Conservation (phyloP, 345 rosid species). For the Sonneratia alba region DNA sequence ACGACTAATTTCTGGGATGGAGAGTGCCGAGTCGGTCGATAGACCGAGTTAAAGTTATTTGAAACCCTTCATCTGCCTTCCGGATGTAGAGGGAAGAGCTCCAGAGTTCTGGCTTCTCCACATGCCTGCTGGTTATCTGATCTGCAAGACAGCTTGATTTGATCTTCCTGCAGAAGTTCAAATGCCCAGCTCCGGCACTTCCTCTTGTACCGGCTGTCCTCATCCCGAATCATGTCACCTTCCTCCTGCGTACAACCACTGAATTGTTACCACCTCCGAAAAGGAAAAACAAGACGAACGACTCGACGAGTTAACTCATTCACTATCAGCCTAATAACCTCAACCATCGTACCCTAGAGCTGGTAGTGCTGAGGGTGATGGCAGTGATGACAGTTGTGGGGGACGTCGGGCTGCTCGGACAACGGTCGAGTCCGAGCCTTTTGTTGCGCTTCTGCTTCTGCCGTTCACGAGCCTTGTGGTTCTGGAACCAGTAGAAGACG, state of each 20-base stretch:
- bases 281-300: neutral
- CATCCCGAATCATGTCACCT: conserved; percentile 23
- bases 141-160: conserved; percentile 23
- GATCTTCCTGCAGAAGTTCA: conserved; percentile 50
- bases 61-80: conserved; percentile 48
- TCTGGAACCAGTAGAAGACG: conserved; percentile 97
- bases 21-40: neutral
- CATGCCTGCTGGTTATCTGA: conserved; percentile 13
- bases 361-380: conserved; percentile 27
- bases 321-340: too few relatives aligned
- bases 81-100: conserved; percentile 95
- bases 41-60: neutral
- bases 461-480: conserved; percentile 97
- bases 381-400: conserved; percentile 17
- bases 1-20: neutral
- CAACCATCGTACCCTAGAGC: conserved; percentile 3
- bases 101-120: conserved; percentile 58
- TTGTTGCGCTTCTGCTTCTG: conserved; percentile 87
- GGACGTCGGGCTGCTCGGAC: conserved; percentile 28
- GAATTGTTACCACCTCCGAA: too few relatives aligned
- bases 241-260: conserved; percentile 11
- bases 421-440: conserved; percentile 44
- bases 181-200: conserved; percentile 87
- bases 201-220: conserved; percentile 66
- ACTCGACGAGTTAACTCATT: too few relatives aligned